Evolutionary conservation across 306 rosid genomes (phyloP), one percentile per base, ranked within the genome.

Genomic region (Acacia confusa): DNA sequence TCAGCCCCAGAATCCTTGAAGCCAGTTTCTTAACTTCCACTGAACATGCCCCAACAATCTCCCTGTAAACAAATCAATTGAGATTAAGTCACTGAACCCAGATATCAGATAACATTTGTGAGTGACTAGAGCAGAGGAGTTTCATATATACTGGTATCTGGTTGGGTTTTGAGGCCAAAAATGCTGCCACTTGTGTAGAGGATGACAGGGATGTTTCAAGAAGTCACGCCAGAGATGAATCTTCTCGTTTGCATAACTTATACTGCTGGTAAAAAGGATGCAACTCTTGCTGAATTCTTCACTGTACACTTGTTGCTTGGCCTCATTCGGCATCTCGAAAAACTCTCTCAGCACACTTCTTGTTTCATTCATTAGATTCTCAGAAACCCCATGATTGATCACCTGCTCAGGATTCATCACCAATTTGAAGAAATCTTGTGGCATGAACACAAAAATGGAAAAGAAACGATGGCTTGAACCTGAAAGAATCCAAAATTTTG

Each of bases 311-410:
- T 69, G 75, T 36, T 85, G 38, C 75, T 60, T 82, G 40, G 82
- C 74, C 60, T 85, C 86, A 1, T 2, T 22, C 0, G 84, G 43
- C 79, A 78, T 58, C 43, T 74, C 4, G 63, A 85, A 85, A 9
- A 85, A 28, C 45, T 81, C 85, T 72, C 78, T 81, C 0, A 85
- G 7, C 27, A 81, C 75, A 66, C 61, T 78, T 68, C 36, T 73
- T 45, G 38, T 22, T 50, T 66, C 81, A 22, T 50, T 50, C 74
- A 65, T 72, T 57, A 25, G 2, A 72, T 73, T 72, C 70, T 24
- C 27, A 0, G 85, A 68, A 3, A 85, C 12, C 19, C 67, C 34
- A 10, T 60, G 67, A 60, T 60, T 25, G 36, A 60, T 25, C 67
- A 60, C 36, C 67, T 60, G 67, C 67, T 60, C 34, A 12, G 34